Evolutionary conservation across 352 stramenopile genomes (phyloP), one percentile per base, ranked within the genome.

Genomic region (Thraustotheca clavata): DNA sequence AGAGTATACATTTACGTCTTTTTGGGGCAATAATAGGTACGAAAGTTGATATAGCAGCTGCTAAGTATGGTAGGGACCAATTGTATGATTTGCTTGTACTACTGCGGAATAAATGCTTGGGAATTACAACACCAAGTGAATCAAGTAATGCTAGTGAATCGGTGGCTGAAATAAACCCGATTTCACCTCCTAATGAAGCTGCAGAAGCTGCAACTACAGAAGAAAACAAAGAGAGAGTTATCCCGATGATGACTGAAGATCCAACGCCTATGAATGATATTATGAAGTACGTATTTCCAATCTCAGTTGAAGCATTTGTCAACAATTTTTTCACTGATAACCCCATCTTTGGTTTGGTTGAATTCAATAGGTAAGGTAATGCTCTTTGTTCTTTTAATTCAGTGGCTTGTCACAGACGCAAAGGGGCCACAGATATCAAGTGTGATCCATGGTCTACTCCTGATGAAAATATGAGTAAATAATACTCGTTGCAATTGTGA

Each of bases 1-100:
- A 52, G 80, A 89, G 70, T 94, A 86, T 67, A 90, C 85, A 61
- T 90, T 94, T 70, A 87, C 80, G 59, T 88, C 80, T 57, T 94
- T 94, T 47, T 94, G 84, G 84, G 82, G 85, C 27, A 84, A 73
- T 50, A 89, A 92, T 60, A 78, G 82, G 57, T 65, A 54, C 4
- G 35, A 16, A 3, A 22, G 49, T 2, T 3, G 14, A 26, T 9
- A 7, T 29, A 24, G 43, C 49, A 3, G 6, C 7, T 33, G 16
- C 49, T 2, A 3, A 26, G 49, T 11, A 48, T 22, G 14, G 55
- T 54, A 65, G 57, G 40, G 85, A 94, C 71, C 73, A 55, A 40
- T 94, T 83, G 70, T 91, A 79, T 49, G 79, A 91, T 7, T 65
- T 94, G n/a, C 82, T 94, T 32, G 38, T 67, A 12, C 74, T 77